Conservation (phyloP, 106 monocot species). For the Dendrobium officinale region DNA sequence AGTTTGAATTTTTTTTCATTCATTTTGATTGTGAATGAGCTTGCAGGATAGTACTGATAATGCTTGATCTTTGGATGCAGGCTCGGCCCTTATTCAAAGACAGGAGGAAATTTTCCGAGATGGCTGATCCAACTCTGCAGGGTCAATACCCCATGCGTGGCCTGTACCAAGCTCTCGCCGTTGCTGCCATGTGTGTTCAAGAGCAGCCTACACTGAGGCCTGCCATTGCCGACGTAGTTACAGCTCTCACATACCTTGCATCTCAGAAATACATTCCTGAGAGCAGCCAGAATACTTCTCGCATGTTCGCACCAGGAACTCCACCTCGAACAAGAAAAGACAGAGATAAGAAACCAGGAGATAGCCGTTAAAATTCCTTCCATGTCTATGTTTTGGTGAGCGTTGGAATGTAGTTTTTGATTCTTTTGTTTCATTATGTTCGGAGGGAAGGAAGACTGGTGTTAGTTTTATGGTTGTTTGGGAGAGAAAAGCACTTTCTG, state of each 20-base stretch:
- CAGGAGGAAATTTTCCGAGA: slow-evolving; percentile 21
- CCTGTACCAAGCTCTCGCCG: slow-evolving; percentile 28
- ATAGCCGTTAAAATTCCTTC: neutral
- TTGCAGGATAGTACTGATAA: neutral
- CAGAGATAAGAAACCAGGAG: neutral
- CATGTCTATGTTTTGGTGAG: neutral
- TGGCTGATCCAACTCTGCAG: slow-evolving; percentile 28
- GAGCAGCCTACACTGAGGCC: slow-evolving; percentile 27
- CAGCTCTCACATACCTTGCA: slow-evolving; percentile 34
- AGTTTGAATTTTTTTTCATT: too few species aligned
- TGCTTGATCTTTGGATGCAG: slow-evolving; percentile 9
- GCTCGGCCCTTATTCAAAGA: slow-evolving; percentile 34
- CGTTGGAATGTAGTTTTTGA: neutral
- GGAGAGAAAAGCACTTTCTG: too few species aligned
- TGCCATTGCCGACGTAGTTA: slow-evolving; percentile 29
- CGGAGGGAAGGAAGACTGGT: too few species aligned
- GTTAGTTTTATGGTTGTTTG: too few species aligned
- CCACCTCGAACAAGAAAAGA: neutral
- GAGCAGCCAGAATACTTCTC: neutral
- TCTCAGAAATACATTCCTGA: slow-evolving; percentile 19
- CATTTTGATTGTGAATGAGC: too few species aligned
- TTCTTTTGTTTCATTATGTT: too few species aligned
- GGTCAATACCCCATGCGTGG: slow-evolving; percentile 22
- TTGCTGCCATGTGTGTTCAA: slow-evolving; percentile 38
- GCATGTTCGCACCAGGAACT: neutral